Conservation (phyloP, 441 rosid species). For the Syzygium malaccense region DNA sequence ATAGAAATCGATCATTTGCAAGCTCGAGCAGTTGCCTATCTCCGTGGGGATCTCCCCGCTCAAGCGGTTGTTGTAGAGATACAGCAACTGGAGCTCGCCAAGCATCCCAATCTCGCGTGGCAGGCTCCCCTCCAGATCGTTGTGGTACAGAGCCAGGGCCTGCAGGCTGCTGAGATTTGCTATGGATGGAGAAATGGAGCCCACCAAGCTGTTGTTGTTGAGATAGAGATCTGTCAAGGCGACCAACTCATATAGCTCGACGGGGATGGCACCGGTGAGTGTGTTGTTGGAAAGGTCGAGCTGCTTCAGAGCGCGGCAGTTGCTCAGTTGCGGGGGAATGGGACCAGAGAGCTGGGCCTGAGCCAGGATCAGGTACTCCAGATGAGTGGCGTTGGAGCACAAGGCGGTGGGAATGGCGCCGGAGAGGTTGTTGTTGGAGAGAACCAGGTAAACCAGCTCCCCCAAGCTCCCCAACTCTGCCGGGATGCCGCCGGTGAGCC, state of each 20-base stretch:
- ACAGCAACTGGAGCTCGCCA: constrained; percentile 43
- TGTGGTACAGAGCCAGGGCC: constrained; percentile 60
- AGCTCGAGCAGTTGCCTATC: constrained; percentile 72
- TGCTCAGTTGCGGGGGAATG: constrained; percentile 51
- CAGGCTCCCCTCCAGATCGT: constrained; percentile 55
- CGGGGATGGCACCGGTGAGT: constrained; percentile 57
- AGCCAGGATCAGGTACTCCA: constrained; percentile 42
- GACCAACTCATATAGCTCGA: constrained; percentile 36
- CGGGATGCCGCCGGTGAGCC: constrained; percentile 58
- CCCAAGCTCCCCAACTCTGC: constrained; percentile 57
- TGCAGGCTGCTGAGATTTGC: constrained; percentile 59
- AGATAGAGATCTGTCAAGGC: constrained; percentile 56
- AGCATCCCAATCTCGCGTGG: constrained; percentile 61
- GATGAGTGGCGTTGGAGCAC: constrained; percentile 43
- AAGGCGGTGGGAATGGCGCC: constrained; percentile 37
- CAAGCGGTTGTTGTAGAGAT: constrained; percentile 60
- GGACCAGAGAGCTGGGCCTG: constrained; percentile 49
- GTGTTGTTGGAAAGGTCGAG: constrained; percentile 76
- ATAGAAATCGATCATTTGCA: constrained; percentile 64
- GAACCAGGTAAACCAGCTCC: constrained; percentile 45
- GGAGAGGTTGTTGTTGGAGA: constrained; percentile 53
- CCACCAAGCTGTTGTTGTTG: constrained; percentile 75
- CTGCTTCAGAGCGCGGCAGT: constrained; percentile 47
- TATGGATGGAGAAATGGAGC: constrained; percentile 49
- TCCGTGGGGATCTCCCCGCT: constrained; percentile 66